Percentiles rank a stretch among this genome's conserved stretches.
Conservation (phyloP, 805 yeast species). For the Tetrapisispora taiwanensis region DNA sequence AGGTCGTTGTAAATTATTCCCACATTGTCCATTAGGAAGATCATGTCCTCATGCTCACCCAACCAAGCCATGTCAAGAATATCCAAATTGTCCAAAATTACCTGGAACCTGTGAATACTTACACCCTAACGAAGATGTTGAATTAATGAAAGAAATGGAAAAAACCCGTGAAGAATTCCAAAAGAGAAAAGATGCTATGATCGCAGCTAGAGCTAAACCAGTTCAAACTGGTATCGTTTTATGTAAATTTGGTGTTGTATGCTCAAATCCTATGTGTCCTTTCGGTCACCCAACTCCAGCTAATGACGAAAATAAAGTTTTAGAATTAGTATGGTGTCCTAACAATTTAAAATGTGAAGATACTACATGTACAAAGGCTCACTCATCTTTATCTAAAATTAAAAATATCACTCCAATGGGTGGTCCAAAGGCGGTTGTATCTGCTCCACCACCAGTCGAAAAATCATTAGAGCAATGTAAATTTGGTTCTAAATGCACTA, state of each 20-base stretch:
- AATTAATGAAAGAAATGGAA: slow-evolving; percentile 56
- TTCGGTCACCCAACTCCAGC: slow-evolving; percentile 91
- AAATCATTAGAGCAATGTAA: slow-evolving; percentile 72
- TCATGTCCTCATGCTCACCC: slow-evolving; percentile 77
- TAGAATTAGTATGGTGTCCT: slow-evolving; percentile 65
- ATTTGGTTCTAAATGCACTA: slow-evolving; percentile 67
- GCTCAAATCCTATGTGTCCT: slow-evolving; percentile 72
- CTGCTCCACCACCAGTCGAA: slow-evolving; percentile 28
- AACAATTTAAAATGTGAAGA: slow-evolving; percentile 57
- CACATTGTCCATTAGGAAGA: slow-evolving; percentile 53
- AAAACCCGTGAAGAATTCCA: slow-evolving; percentile 45
- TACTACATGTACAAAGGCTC: slow-evolving; percentile 59
- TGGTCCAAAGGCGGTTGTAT: slow-evolving; percentile 3
- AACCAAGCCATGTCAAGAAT: slow-evolving; percentile 59
- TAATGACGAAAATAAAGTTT: slow-evolving; percentile 60
- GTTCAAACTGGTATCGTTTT: slow-evolving; percentile 43
- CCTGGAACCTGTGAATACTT: slow-evolving; percentile 75
- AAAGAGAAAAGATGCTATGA: slow-evolving; percentile 33
- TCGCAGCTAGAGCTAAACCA: slow-evolving; percentile 29
- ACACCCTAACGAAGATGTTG: slow-evolving; percentile 81
- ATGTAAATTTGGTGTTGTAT: slow-evolving; percentile 68
- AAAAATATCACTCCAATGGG: slow-evolving; percentile 29
- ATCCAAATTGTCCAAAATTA: slow-evolving; percentile 67
- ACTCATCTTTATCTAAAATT: slow-evolving; percentile 61
- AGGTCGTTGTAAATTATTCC: slow-evolving; percentile 62